Evolutionary conservation across 148 eudicot species (phyloP), one percentile per base, ranked within the genome.

Genomic region (Vaccinium vitisidaea): DNA sequence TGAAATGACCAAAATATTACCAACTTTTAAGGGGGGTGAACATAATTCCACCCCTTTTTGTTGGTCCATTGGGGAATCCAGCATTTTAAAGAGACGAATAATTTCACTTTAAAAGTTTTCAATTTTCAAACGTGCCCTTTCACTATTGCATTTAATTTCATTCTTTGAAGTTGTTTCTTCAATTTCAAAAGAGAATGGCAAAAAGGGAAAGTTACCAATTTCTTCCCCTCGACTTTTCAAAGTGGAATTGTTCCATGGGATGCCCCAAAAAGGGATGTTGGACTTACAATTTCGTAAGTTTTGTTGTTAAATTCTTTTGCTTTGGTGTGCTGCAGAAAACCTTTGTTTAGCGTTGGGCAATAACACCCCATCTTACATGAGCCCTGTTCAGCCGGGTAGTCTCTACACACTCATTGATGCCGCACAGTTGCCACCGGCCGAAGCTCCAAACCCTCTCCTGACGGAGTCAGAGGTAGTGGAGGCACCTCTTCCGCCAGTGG

Each of bases 361-460:
- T 1, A 39, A 77, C 1, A 79, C 85, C 56, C 92, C 93, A n/a
- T 4, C 23, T 30, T 97, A 92, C 90, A 95, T 94, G 98, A 48
- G 53, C 25, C 92, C 93, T 8, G 94, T 90, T 46, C 88, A 69
- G 71, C 91, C 96, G 1, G 96, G 92, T 50, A 56, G 90, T 65
- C 94, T 95, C 75, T 10, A 89, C 32, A 25, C 71, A 76, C 63
- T 90, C 55, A 83, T 92, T 43, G 19, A 3, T 69, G 82, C 90
- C 2, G n/a, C 30, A 12, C 0, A 0, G 0, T 1, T 87, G 83
- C 95, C 98, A 49, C 98, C 98, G 52, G 95, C 96, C 14, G 86
- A 88, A 46, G 91, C 99, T 84, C 99, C 99, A 11, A 83, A 87
- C 81, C 95, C 95, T 2, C 67, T 91, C 71, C 93, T 97, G 67